These are phyloP conservation scores for Grigorovia humatica DNA, from an alignment of 805 yeast species.

Conservation along the genomic window DNA sequence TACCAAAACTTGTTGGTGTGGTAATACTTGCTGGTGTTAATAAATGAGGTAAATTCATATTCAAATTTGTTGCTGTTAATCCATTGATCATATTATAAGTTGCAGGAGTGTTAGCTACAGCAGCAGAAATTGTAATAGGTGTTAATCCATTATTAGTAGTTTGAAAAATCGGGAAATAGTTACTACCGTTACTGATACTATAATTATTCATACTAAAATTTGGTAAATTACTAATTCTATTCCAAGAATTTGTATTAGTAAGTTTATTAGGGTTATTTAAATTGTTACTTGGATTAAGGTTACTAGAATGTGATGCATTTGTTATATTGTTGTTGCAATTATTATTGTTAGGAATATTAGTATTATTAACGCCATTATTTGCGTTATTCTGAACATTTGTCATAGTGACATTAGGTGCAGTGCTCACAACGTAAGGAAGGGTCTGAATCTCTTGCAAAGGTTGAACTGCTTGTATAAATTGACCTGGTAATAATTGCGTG, in stretches of 20 bases:
- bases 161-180: neutral
- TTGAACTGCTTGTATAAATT: neutral
- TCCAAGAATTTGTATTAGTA: neutral
- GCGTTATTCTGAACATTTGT: neutral
- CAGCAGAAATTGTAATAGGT: neutral
- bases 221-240: neutral
- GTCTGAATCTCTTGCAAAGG: neutral
- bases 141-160: neutral
- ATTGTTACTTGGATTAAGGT: neutral
- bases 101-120: neutral
- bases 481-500: neutral
- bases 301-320: neutral
- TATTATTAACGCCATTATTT: neutral
- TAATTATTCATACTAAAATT: neutral
- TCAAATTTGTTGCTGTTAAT: neutral
- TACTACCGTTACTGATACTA: neutral
- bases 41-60: neutral
- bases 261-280: neutral
- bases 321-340: neutral
- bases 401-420: neutral
- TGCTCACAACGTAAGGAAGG: neutral
- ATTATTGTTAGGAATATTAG: neutral
- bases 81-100: neutral
- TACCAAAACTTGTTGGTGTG: neutral
- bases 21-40: neutral